phyloP scores from a whole-genome alignment of 164 flowering plant genomes.

The Cinnamomum micranthum region DNA sequence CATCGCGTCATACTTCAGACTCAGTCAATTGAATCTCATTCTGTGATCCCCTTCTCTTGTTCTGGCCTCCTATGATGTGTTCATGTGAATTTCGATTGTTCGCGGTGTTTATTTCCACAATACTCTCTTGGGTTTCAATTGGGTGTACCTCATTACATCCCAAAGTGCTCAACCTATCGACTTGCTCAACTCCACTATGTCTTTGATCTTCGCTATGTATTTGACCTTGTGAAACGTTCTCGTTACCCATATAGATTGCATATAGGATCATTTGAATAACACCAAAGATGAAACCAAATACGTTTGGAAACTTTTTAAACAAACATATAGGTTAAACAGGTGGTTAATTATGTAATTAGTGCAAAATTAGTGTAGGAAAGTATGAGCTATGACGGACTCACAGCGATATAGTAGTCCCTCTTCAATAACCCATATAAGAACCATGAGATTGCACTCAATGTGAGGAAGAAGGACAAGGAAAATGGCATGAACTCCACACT shows the following conservation, averaged over 20 bases:
- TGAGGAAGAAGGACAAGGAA: slow-evolving; percentile 54
- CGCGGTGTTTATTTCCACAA: background rate
- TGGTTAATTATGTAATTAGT: background rate
- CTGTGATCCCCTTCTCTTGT: background rate
- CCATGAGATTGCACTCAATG: slow-evolving; percentile 65
- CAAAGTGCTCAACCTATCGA: slow-evolving; percentile 15
- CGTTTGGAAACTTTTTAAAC: slow-evolving; percentile 48
- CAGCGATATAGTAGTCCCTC: slow-evolving; percentile 54
- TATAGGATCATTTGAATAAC: slow-evolving; percentile 60
- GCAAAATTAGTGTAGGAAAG: background rate
- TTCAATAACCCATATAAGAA: slow-evolving; percentile 61
- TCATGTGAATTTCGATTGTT: background rate
- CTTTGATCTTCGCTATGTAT: background rate
- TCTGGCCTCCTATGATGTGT: background rate
- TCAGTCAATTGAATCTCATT: background rate
- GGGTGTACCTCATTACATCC: slow-evolving; percentile 26
- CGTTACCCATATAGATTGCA: slow-evolving; percentile 36
- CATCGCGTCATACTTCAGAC: background rate
- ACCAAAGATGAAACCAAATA: slow-evolving; percentile 61
- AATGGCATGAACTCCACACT: slow-evolving; percentile 85
- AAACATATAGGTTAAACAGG: background rate
- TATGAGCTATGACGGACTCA: slow-evolving; percentile 15
- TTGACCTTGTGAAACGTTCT: slow-evolving; percentile 12
- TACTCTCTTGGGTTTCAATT: slow-evolving; percentile 1
- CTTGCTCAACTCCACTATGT: slow-evolving; percentile 6